Evolutionary conservation across 2,329 filamentous ascomycete species (phyloP), one percentile per base, ranked within the genome.

Genomic region (Talaromyces verruculosus): DNA sequence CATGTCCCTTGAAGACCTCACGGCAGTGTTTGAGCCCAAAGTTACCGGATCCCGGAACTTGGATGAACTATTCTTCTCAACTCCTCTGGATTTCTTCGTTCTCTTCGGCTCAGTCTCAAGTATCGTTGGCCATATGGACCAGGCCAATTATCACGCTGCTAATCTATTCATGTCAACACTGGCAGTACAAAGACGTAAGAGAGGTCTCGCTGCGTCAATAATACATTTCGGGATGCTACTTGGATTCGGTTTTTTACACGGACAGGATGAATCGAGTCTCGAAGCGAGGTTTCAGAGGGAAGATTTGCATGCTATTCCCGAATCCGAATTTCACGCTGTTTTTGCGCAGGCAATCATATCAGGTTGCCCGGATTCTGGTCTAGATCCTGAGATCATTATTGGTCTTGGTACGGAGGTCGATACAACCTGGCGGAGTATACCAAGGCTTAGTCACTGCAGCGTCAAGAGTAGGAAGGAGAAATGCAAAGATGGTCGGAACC

Each of bases 251-350:
- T 73, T 72, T 51, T 53, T 74, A 11, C 19, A 28, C 25, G 43
- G 60, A 37, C 39, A 49, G 35, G 62, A 28, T 30, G 43, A 62
- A 53, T 13, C 41, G 43, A 62, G n/a, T 51, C 35, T 62, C 13
- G 41, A 60, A 61, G 45, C 57, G 15, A 43, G 39, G 22, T 51
- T 65, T 61, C 53, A 28, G 17, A 57, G 64, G 33, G 43, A 49
- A 35, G 47, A 53, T 37, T 25, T 47, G 33, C 11, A 61, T 55
- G 61, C 33, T 43, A 53, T 61, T 61, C 84, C 83, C 1, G 84
- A 86, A 72, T 75, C 78, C 2, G 83, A 85, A 63, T 70, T 85
- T 17, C 82, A 85, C 68, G 80, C 83, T 68, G 79, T 83, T 74
- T 83, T 86, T 67, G 76, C 84, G 8, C 83, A 86, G 70, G 83